Percentiles rank a stretch among this genome's conserved stretches.
phyloP scores from a whole-genome alignment of 768 basidiomycete species.

The Termitomyces titanicus region DNA sequence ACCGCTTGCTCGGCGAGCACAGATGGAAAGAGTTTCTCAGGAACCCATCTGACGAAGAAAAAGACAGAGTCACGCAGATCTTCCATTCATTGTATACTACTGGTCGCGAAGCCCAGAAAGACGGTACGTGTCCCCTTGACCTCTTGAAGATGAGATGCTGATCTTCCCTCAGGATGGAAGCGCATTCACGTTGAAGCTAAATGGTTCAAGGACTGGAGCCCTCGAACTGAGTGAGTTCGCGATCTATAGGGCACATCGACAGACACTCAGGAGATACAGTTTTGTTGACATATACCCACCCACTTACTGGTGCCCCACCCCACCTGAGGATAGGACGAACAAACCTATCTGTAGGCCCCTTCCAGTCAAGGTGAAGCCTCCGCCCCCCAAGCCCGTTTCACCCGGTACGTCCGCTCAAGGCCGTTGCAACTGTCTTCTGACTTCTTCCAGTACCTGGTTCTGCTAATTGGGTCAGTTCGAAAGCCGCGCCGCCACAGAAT shows the following conservation, averaged over 20 bases:
- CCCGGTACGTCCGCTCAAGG: constrained; percentile 21
- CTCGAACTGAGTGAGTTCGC: constrained; percentile 27
- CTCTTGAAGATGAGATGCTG: neutral
- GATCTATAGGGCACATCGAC: neutral
- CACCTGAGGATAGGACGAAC: constrained; percentile 40
- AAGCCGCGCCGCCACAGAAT: constrained; percentile 4
- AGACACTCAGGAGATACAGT: constrained; percentile 11
- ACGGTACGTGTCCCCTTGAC: constrained; percentile 31
- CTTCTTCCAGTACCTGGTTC: constrained; percentile 34
- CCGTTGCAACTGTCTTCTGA: neutral
- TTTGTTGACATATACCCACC: constrained; percentile 37
- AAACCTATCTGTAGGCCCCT: constrained; percentile 42
- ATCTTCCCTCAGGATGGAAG: constrained; percentile 42
- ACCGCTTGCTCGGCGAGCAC: constrained; percentile 46
- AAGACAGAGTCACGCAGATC: constrained; percentile 31
- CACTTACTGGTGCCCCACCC: constrained; percentile 36
- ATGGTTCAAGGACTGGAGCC: constrained; percentile 40
- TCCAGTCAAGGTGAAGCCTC: constrained; percentile 30
- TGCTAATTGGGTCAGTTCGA: constrained; percentile 24
- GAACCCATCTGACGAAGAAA: constrained; percentile 35
- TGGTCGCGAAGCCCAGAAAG: constrained; percentile 44
- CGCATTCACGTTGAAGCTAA: constrained; percentile 34
- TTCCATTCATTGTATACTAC: constrained; percentile 40
- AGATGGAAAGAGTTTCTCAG: constrained; percentile 43
- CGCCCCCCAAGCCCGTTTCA: constrained; percentile 21